Percentiles rank a stretch among this genome's conserved stretches.
phyloP scores from a whole-genome alignment of 257 asterid species.

The Rehmannia glutinosa region DNA sequence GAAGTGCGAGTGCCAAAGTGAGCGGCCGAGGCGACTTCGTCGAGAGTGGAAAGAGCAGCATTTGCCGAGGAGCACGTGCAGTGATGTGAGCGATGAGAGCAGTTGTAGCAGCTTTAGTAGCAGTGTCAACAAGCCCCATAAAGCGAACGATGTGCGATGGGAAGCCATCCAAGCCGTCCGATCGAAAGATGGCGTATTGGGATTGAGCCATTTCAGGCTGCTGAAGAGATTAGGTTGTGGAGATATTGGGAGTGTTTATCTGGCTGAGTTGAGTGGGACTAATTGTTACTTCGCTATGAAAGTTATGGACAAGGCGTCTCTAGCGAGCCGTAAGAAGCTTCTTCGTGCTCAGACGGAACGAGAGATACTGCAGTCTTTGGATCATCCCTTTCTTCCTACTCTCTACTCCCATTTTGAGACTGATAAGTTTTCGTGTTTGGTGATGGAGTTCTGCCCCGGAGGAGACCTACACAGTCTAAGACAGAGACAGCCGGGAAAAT shows the following conservation, averaged over 20 bases:
- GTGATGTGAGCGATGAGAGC: conserved; percentile 49
- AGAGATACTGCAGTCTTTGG: conserved; percentile 47
- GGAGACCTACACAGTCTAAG: conserved; percentile 52
- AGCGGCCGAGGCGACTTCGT: conserved; percentile 22
- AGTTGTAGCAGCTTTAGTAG: conserved; percentile 55
- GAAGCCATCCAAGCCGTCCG: conserved; percentile 48
- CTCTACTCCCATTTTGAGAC: conserved; percentile 46
- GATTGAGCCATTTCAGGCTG: conserved; percentile 49
- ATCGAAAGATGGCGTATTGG: conserved; percentile 37
- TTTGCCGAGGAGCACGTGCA: conserved; percentile 45
- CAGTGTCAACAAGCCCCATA: conserved; percentile 51
- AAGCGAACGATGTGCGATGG: conserved; percentile 45
- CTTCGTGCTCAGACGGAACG: conserved; percentile 56
- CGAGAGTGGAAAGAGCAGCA: conserved; percentile 46
- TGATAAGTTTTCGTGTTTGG: conserved; percentile 48
- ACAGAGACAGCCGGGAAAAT: conserved; percentile 50
- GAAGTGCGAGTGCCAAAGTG: conserved; percentile 30
- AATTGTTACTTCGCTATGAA: conserved; percentile 51
- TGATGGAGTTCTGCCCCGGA: conserved; percentile 56
- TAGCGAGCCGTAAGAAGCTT: conserved; percentile 53
- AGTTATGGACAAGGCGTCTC: conserved; percentile 47
- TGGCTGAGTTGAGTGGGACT: conserved; percentile 48
- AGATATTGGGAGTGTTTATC: conserved; percentile 54
- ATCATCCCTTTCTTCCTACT: conserved; percentile 58
- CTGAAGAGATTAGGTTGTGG: conserved; percentile 54